Conservation (phyloP, 805 yeast genomes). For the Torulaspora gathmanii region DNA sequence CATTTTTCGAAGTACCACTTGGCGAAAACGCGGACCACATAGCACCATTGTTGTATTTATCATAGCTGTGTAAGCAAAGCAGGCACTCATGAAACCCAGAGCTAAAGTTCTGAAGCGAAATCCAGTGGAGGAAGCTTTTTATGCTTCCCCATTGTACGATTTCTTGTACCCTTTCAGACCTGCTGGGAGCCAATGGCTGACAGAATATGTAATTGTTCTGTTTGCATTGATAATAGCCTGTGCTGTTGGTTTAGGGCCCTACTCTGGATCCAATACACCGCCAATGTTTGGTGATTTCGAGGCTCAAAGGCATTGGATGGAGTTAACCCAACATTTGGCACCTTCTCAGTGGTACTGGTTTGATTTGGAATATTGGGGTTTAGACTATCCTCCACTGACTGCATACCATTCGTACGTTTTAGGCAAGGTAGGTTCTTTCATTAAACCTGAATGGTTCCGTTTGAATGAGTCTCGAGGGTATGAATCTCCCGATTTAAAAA, state of each 20-base stretch:
- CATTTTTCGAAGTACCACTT: too few relatives aligned
- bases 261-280: conserved; percentile 63
- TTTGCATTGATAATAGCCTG: conserved; percentile 72
- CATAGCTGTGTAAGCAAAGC: not conserved
- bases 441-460: conserved; percentile 72
- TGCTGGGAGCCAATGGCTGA: conserved; percentile 88
- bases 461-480: conserved; percentile 69
- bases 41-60: not conserved
- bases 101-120: conserved; percentile 4
- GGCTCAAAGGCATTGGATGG: conserved; percentile 98
- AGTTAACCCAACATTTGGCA: conserved; percentile 74
- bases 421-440: conserved; percentile 64
- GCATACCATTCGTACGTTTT: conserved; percentile 84
- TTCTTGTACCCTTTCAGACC: conserved; percentile 72
- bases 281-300: conserved; percentile 96
- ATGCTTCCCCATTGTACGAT: conserved; percentile 68
- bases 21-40: not conserved
- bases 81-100: conserved; percentile 3
- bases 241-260: conserved; percentile 85
- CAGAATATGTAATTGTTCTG: conserved; percentile 67
- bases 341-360: conserved; percentile 78
- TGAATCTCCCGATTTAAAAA: conserved; percentile 59
- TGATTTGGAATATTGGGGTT: conserved; percentile 91
- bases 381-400: conserved; percentile 95
- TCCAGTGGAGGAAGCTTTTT: conserved; percentile 34